Evolutionary conservation across 805 yeast species (phyloP), one percentile per base, ranked within the genome.

Genomic region (Nakazawaea laoshanensis): DNA sequence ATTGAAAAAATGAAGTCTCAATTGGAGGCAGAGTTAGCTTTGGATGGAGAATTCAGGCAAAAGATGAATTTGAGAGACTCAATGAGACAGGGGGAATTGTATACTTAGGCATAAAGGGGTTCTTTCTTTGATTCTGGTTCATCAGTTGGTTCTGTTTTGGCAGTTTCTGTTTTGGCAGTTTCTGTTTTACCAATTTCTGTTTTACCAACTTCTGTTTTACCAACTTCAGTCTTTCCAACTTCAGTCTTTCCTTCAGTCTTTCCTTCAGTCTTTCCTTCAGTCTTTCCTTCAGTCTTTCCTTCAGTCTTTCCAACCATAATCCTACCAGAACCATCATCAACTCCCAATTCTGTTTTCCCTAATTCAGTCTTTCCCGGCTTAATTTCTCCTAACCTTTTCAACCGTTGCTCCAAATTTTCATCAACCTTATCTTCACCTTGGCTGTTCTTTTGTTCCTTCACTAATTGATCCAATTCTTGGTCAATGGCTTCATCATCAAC

Each of bases 21-120:
- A 29, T 55, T 61, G 28, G 49, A 44, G 42, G 40, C 43, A 35
- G 55, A 60, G 40, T 56, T 46, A 29, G 41, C 45, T 30, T 14
- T 42, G 24, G 31, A 33, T 32, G 21, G 12, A 38, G 43, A 19
- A 59, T 53, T 32, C 32, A 50, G 27, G 52, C 8, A 7, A 4
- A 49, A 35, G 44, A 48, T 38, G 63, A 63, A 30, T 48, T 50
- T 30, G 56, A 62, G 42, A 48, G 72, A 67, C 33, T 55, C 56
- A 30, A 43, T 55, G 13, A 55, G 59, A 40, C 37, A 50, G 12
- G 53, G 59, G 11, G 67, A 63, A 39, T 32, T 55, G 28, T 5
- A 12, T 11, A 10, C 4, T 29, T n/a, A 29, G 7, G 29, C 29
- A 7, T 20, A 22, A 18, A 27, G 22, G 12, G 29, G 29, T 9